Conservation (phyloP, 192 early-diverging fungal species). For the Linderina pennispora region DNA sequence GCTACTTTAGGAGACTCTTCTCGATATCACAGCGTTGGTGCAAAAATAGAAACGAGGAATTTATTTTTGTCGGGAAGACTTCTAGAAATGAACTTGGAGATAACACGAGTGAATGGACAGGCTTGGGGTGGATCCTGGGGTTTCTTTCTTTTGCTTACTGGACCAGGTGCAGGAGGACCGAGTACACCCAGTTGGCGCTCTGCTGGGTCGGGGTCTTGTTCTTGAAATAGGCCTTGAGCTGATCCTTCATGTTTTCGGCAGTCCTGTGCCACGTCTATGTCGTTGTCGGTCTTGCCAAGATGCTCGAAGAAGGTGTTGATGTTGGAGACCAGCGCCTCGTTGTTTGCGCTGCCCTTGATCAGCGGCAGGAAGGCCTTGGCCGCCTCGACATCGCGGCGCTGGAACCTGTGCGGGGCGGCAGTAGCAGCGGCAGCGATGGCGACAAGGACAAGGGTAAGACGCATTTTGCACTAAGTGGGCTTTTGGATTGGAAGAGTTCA, state of each 20-base stretch:
- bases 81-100: no score
- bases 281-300: conserved; percentile 11
- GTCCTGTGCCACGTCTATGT: conserved; percentile 6
- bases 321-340: conserved; percentile 23
- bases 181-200: conserved; percentile 25
- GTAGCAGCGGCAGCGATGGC: conserved; percentile 7
- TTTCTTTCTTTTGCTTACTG: no score
- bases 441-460: conserved; percentile 4
- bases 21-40: no score
- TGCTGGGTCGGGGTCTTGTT: conserved; percentile 16
- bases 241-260: conserved; percentile 26
- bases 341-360: conserved; percentile 16
- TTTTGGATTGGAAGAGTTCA: neutral
- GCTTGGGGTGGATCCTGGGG: no score
- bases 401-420: neutral
- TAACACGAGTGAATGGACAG: no score
- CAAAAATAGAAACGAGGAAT: no score
- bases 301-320: conserved; percentile 24
- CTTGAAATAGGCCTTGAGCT: conserved; percentile 22
- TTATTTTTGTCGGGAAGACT: no score
- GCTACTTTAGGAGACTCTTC: no score
- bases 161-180: conserved; percentile 19
- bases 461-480: conserved; percentile 13
- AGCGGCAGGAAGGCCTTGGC: conserved; percentile 13
- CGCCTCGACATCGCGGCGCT: conserved; percentile 24